Conservation (phyloP, 257 asterid species). For the Solanum chaucha region DNA sequence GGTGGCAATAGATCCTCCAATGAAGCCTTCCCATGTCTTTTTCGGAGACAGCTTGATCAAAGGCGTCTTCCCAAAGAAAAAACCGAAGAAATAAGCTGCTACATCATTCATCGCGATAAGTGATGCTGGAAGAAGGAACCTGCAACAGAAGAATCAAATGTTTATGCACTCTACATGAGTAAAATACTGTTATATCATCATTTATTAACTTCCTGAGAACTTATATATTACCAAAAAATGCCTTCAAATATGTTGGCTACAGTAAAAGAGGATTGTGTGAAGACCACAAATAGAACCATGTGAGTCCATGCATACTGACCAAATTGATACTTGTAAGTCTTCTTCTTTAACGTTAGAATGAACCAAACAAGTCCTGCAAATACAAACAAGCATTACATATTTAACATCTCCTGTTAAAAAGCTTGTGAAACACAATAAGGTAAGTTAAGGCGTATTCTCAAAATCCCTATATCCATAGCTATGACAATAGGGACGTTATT, state of each 20-base stretch:
- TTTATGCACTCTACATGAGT: constrained; percentile 10
- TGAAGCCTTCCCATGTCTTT: constrained; percentile 96
- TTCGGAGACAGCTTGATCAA: constrained; percentile 75
- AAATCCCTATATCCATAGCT: background rate
- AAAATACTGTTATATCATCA: background rate
- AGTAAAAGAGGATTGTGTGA: constrained; percentile 62
- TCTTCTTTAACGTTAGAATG: constrained; percentile 77
- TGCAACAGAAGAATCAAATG: constrained; percentile 29
- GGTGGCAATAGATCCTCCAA: constrained; percentile 82
- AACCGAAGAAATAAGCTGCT: constrained; percentile 82
- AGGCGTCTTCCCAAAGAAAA: constrained; percentile 88
- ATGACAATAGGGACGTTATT: background rate
- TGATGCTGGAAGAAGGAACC: constrained; percentile 98
- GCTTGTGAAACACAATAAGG: background rate
- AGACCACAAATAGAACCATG: constrained; percentile 72
- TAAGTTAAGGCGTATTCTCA: background rate
- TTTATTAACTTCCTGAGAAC: background rate
- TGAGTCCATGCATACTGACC: constrained; percentile 91
- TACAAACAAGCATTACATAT: background rate
- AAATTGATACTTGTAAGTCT: constrained; percentile 85
- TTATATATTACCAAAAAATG: constrained; percentile 53
- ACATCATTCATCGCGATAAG: constrained; percentile 71
- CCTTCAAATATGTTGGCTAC: constrained; percentile 81
- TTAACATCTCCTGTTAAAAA: background rate
- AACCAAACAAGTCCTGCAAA: constrained; percentile 80